Evolutionary conservation across 495 filamentous ascomycete species (phyloP).

Genomic region (Mytilinidion resinicola): DNA sequence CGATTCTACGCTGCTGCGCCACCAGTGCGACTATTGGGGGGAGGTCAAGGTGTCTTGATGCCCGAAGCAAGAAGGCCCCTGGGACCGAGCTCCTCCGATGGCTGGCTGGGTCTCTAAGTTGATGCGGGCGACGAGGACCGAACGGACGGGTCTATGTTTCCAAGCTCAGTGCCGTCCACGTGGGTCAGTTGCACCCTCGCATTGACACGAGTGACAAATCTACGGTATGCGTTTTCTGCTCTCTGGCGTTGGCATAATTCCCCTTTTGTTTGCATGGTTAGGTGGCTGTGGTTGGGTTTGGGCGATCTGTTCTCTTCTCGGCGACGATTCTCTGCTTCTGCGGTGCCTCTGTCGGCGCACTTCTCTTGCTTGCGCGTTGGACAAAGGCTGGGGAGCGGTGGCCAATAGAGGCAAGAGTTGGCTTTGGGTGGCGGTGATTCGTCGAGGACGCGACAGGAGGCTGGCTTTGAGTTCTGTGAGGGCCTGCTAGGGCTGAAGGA

Average conservation of each 20-base stretch:
- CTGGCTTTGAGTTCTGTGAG: neutral
- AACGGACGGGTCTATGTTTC: slow-evolving; percentile 14
- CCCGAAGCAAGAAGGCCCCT: too few species aligned
- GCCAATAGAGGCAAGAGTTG: slow-evolving; percentile 12
- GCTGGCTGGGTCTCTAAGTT: neutral
- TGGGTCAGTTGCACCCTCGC: slow-evolving; percentile 7
- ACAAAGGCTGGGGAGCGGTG: neutral
- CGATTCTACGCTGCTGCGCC: neutral
- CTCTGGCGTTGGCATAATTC: too few species aligned
- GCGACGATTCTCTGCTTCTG: too few species aligned
- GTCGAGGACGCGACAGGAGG: neutral
- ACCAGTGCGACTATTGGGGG: neutral
- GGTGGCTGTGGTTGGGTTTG: slow-evolving; percentile 1
- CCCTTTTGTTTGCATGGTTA: too few species aligned
- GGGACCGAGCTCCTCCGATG: neutral
- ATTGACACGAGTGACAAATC: neutral
- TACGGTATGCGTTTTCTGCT: too few species aligned
- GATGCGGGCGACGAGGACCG: too few species aligned
- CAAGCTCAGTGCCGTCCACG: slow-evolving; percentile 6
- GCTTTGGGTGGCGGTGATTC: slow-evolving; percentile 5
- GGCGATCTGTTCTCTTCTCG: slow-evolving; percentile 1
- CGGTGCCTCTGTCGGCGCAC: too few species aligned
- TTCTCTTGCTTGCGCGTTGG: neutral
- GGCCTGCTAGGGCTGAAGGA: neutral
- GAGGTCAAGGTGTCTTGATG: too few species aligned